Evolutionary conservation across 2,329 filamentous ascomycete species (phyloP).

Genomic region (Phymatotrichopsis omnivora): DNA sequence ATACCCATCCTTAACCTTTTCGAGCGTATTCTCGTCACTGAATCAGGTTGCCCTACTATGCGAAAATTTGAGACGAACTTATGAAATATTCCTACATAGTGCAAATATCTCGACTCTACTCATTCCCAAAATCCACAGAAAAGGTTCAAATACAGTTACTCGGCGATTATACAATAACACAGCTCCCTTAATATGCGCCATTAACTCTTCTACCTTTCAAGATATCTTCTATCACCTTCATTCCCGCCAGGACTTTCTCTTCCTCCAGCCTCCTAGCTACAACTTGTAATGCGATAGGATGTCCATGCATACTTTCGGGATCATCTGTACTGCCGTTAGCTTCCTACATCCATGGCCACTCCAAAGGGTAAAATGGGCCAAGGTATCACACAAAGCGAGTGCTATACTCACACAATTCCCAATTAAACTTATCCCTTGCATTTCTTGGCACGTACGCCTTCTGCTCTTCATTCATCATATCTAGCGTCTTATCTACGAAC

Average conservation of each 20-base stretch:
- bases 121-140: too few species aligned
- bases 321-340: conserved; percentile 15
- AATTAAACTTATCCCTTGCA: conserved; percentile 9
- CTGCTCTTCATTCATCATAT: conserved; percentile 42
- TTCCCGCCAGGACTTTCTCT: conserved; percentile 76
- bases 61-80: too few species aligned
- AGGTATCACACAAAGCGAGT: too few species aligned
- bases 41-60: too few species aligned
- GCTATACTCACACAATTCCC: conserved; percentile 12
- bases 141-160: too few species aligned
- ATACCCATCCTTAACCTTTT: too few species aligned
- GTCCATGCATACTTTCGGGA: conserved; percentile 16
- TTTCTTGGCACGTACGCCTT: conserved; percentile 37
- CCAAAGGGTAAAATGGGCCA: too few species aligned
- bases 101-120: too few species aligned
- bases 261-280: conserved; percentile 71
- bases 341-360: not conserved
- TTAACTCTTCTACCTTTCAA: conserved; percentile 37
- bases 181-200: too few species aligned
- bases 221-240: conserved; percentile 67
- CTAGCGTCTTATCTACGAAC: conserved; percentile 37
- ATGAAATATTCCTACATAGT: too few species aligned
- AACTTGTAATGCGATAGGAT: conserved; percentile 75
- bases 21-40: too few species aligned
- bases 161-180: too few species aligned